Evolutionary conservation across 371 early-diverging fungal genomes (phyloP), one percentile per base, ranked within the genome.

Genomic region (Fennellomyces sp.): DNA sequence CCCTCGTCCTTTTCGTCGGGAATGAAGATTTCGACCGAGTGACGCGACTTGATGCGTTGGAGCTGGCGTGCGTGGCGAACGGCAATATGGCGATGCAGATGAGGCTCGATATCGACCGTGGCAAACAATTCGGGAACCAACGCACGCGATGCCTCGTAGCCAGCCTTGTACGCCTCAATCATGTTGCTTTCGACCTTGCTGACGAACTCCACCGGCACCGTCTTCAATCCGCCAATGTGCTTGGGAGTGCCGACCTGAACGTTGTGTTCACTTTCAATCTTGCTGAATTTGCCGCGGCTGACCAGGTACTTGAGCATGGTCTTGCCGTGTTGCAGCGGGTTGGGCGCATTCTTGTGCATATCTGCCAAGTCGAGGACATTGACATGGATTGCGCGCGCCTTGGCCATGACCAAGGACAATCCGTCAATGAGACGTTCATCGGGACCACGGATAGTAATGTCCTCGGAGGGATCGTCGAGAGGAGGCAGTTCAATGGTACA

Each of bases 401-500:
- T 93, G 55, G 89, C 88, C 80, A 94, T 82, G 21, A 94, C 89
- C 52, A 88, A 50, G 31, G 82, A 75, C 56, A 94, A 66, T 21
- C 94, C 96, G 17, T 77, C 70, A 41, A 81, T 70, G 35, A 95
- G 70, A 54, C 80, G 76, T 26, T 68, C 71, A 42, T 89, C 87
- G 7, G 92, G 87, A 17, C 98, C 98, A 60, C 92, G 88, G 42
- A 97, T 83, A 17, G 81, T 81, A 49, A 98, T 84, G 36, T 76
- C 78, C 21, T 94, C 93, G 11, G 91, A 88, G 7, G 86, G 57
- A 60, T 91, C 89, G 19, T 55, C 47, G 4, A 82, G 64, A 13
- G 88, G 61, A 5, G 97, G 93, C 26, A 96, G 74, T 50, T 87
- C 88, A 30, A 97, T 88, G 35, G 84, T 82, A 81, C 97, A 97